Base-by-base conservation (phyloP, 208 protist genomes). In the Trypanosoma theileri region DNA sequence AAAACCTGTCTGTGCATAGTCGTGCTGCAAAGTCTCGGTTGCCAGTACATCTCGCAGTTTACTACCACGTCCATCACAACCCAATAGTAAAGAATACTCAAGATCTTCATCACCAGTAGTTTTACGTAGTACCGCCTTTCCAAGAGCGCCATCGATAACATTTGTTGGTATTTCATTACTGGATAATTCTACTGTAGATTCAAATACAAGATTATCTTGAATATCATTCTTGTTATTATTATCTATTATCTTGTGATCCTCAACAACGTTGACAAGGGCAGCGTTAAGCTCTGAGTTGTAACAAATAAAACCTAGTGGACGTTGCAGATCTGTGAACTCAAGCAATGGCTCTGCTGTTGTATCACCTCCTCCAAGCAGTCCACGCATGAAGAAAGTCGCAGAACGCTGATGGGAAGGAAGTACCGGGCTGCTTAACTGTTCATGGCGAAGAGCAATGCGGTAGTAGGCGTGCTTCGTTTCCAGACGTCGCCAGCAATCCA, bases 381-480 rank as follows among this genome's bases (percentile, higher is more conserved):
- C 52, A n/a, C 52, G 64, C 81, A 89, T 79, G 63, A 90, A 88
- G 67, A 87, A 81, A n/a, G 77, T 84, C 9, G 59, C 57, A 26
- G 81, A 81, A 69, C 76, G 79, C 8, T 76, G 74, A 14, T 64
- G 48, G 6, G 82, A 52, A 55, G 69, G 57, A 45, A 89, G 59
- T 24, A 46, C 13, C 3, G 89, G 89, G 46, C 80, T 80, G 79
- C 89, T 95, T 16, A 68, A 80, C 56, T 91, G 75, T 68, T 95
- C 89, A 71, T 95, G 89, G 8, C 89, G 89, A 52, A 95, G 66
- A 3, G 89, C 84, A 22, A 95, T 92, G 53, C 89, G 86, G 69
- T 95, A 95, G 75, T 91, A 95, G 7, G 86, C 72, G 64, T 95
- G 89, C 71, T 92, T 92, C 52, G 86, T 95, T 31, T 73, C 79